Conservation (phyloP, 192 early-diverging fungal genomes). For the Coemansia sp. region DNA sequence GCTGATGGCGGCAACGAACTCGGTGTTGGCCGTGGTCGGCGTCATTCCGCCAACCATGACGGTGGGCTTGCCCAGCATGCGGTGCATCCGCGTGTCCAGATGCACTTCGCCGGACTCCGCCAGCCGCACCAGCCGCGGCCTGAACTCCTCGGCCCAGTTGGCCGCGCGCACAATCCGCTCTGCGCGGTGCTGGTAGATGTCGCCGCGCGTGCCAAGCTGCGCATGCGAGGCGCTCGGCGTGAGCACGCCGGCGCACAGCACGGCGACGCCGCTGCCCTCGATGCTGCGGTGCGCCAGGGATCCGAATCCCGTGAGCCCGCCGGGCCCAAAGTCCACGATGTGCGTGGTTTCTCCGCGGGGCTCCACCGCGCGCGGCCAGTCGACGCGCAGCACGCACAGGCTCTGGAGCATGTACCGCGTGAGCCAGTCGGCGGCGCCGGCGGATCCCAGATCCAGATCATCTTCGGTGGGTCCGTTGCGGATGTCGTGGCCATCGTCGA, state of each 20-base stretch:
- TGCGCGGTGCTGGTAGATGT: constrained; percentile 70
- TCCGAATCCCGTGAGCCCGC: constrained; percentile 82
- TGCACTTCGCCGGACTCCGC: constrained; percentile 62
- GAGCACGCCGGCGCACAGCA: constrained; percentile 32
- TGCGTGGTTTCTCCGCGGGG: constrained; percentile 66
- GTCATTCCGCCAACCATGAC: constrained; percentile 97
- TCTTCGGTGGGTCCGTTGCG: constrained; percentile 39
- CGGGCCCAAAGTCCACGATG: constrained; percentile 93
- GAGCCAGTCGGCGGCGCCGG: constrained; percentile 19
- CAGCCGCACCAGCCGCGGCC: constrained; percentile 78
- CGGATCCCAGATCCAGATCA: no score
- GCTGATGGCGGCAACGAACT: constrained; percentile 82
- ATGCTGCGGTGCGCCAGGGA: constrained; percentile 81
- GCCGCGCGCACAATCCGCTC: constrained; percentile 71
- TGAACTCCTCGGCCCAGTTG: constrained; percentile 85
- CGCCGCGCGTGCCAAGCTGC: constrained; percentile 71
- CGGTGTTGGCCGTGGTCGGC: constrained; percentile 76
- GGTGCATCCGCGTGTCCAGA: constrained; percentile 83
- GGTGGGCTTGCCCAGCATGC: constrained; percentile 84
- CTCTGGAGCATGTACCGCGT: constrained; percentile 66
- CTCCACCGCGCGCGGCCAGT: constrained; percentile 64
- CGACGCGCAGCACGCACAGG: constrained; percentile 65
- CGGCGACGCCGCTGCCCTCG: constrained; percentile 80
- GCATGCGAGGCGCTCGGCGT: constrained; percentile 20
- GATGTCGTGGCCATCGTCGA: constrained; percentile 81